These are phyloP conservation scores for Alloteropsis semialata DNA, from an alignment of 176 grass and related monocot species.

Conservation along the genomic window DNA sequence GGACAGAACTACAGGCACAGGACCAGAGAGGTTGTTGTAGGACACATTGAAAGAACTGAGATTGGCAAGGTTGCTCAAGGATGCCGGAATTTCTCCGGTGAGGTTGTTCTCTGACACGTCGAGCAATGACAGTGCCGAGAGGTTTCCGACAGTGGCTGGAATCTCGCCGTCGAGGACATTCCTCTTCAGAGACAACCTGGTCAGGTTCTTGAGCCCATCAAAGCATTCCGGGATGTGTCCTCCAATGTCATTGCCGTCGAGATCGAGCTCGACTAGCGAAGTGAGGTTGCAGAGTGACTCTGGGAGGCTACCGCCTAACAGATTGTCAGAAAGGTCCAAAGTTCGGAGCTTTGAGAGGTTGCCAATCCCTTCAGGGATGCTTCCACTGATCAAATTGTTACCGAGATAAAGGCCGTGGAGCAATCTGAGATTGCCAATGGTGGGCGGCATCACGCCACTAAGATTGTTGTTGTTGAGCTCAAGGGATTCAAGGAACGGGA, in stretches of 20 bases:
- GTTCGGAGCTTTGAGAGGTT: constrained; percentile 57
- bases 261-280: constrained; percentile 42
- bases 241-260: constrained; percentile 57
- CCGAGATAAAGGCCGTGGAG: constrained; percentile 56
- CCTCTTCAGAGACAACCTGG: constrained; percentile 47
- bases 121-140: constrained; percentile 54
- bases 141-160: constrained; percentile 55
- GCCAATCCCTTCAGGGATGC: constrained; percentile 60
- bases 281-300: constrained; percentile 50
- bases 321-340: constrained; percentile 72
- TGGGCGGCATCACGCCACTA: constrained; percentile 50
- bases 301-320: constrained; percentile 46
- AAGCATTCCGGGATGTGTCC: constrained; percentile 52
- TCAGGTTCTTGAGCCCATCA: constrained; percentile 61
- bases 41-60: constrained; percentile 77
- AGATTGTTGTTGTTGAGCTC: constrained; percentile 66
- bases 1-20: constrained; percentile 63
- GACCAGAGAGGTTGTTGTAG: constrained; percentile 67
- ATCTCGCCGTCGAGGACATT: constrained; percentile 68
- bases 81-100: constrained; percentile 68
- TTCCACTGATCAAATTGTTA: constrained; percentile 62
- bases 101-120: constrained; percentile 88
- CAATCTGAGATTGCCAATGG: constrained; percentile 52
- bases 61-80: constrained; percentile 50
- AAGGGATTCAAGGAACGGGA: constrained; percentile 57